Evolutionary conservation across 352 stramenopile genomes (phyloP), one percentile per base, ranked within the genome.

Genomic region (Aphanomyces stellatus): DNA sequence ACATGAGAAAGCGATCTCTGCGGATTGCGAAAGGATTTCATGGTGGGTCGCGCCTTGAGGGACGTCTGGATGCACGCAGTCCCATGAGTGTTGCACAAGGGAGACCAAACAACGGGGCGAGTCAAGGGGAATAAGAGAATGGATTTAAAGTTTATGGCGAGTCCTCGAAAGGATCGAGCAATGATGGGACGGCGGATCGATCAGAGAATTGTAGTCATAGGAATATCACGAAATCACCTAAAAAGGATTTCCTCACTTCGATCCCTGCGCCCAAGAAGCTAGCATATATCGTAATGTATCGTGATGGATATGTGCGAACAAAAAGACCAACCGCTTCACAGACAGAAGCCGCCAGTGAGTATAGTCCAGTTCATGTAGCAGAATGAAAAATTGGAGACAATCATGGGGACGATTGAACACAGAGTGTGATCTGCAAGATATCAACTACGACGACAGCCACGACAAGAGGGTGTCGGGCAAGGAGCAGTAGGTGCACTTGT

Each of bases 371-470:
- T 43, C 11, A 17, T 67, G 15, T 67, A 34, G 60, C 60, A 67
- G 60, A 67, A 42, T 60, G 60, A 67, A 67, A 67, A 67, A 67
- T 67, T 67, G 60, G 49, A 67, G 42, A 59, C 60, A 67, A 67
- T 60, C 60, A 67, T 57, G 40, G 60, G 34, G 7, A 67, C 4
- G 60, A 60, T 67, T 67, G 60, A 67, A 67, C 40, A 67, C 60
- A 67, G 60, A 67, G 60, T 67, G 60, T 67, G 48, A 67, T 67
- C 60, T 67, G 60, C 60, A 53, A 30, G 4, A 24, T 27, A 13
- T 17, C 8, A 43, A 51, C 19, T 13, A 8, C n/a, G n/a, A 51
- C 4, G 49, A 22, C 15, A 57, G 49, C 25, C 15, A 53, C 19
- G 3, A 22, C 19, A 33, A 33, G 24, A 51, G 57, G 7, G 41